These are phyloP conservation scores for Gracilaria caudata DNA, from an alignment of 23 red algal species.

Conservation along the genomic window DNA sequence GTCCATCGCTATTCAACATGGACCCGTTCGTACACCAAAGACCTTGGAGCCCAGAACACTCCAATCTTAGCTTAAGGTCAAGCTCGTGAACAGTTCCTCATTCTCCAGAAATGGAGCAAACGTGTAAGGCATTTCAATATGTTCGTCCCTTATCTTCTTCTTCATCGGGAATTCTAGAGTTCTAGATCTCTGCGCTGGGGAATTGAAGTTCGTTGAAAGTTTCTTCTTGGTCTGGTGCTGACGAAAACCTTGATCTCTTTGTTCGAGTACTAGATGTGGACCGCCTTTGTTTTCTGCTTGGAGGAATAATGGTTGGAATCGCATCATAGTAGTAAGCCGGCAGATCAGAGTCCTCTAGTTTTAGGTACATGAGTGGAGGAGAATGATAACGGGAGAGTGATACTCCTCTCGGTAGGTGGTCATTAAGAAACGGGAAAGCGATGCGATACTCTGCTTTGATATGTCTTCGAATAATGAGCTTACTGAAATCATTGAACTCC, in stretches of 20 bases:
- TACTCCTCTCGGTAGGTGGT: slow-evolving; percentile 76
- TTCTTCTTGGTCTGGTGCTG: slow-evolving; percentile 5
- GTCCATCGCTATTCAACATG: slow-evolving; percentile 77
- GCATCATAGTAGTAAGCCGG: slow-evolving; percentile 92
- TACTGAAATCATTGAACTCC: slow-evolving; percentile 96
- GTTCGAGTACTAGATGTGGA: slow-evolving; percentile 1
- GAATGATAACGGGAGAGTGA: slow-evolving; percentile 73
- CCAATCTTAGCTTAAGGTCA: slow-evolving; percentile 85
- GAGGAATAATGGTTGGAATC: slow-evolving; percentile 74
- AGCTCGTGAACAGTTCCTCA: slow-evolving; percentile 61
- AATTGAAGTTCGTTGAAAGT: neutral
- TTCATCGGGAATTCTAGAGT: slow-evolving; percentile 27
- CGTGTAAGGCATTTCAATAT: slow-evolving; percentile 61
- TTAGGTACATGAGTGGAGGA: slow-evolving; percentile 75
- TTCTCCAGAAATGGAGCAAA: slow-evolving; percentile 71
- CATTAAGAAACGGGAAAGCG: slow-evolving; percentile 93
- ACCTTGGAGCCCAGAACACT: slow-evolving; percentile 83
- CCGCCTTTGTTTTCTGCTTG: slow-evolving; percentile 29
- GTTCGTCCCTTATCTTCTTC: slow-evolving; percentile 49
- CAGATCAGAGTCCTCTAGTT: slow-evolving; percentile 80
- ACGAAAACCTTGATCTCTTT: slow-evolving; percentile 8
- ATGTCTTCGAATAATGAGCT: slow-evolving; percentile 85
- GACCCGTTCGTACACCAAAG: slow-evolving; percentile 70
- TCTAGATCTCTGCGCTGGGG: neutral
- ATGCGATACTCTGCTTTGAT: slow-evolving; percentile 91